Conservation (phyloP, 257 asterid species). For the Misopates orontium region DNA sequence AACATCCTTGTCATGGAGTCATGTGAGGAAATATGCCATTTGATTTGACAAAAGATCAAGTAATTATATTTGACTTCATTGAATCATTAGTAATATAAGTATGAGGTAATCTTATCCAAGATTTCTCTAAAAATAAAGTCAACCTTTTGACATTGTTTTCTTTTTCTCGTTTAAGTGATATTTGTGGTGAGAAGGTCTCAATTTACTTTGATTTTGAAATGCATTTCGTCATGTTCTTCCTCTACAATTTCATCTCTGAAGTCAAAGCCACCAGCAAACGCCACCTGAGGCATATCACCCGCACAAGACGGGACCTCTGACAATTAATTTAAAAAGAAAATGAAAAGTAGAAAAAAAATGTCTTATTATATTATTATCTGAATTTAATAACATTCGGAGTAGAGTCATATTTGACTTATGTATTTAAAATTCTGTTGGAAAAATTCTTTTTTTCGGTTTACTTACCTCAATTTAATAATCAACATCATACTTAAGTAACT, state of each 20-base stretch:
- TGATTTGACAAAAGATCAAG: too few species aligned
- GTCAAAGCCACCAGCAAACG: slow-evolving; percentile 24
- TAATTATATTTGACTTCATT: slow-evolving; percentile 28
- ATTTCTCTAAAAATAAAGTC: slow-evolving; percentile 26
- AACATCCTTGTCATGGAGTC: too few species aligned
- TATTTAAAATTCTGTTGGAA: too few species aligned
- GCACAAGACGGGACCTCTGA: slow-evolving; percentile 11
- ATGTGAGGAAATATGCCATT: background rate
- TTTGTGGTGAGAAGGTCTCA: background rate
- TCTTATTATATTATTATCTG: background rate
- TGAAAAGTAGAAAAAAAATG: background rate
- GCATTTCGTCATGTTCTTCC: background rate
- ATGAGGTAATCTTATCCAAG: background rate
- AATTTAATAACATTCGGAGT: too few species aligned
- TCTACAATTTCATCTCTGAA: background rate
- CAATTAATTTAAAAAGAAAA: background rate
- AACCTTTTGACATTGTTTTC: slow-evolving; percentile 35
- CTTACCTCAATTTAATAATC: too few species aligned
- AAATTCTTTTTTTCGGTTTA: too few species aligned
- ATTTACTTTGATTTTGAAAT: background rate
- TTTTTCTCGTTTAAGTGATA: background rate
- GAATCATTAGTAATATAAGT: background rate
- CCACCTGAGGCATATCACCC: slow-evolving; percentile 28
- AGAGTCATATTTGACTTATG: too few species aligned
- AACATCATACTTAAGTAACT: too few species aligned